Evolutionary conservation across 805 yeast genomes (phyloP), one percentile per base, ranked within the genome.

Genomic region (Candida michaelii): DNA sequence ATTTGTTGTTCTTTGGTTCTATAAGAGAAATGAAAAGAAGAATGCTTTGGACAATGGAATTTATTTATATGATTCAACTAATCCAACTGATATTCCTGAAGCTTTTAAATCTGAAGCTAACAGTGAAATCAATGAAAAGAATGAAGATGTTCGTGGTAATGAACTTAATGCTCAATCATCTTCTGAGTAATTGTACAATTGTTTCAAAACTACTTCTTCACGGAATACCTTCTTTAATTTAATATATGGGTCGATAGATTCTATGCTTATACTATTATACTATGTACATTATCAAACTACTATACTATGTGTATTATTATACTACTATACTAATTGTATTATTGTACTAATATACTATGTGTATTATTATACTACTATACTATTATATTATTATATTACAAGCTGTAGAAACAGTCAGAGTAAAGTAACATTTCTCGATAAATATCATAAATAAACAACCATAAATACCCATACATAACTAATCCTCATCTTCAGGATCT

Each of bases 1-100:
- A 3, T 59, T 74, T 38, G 74, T 74, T 12, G 81, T 77, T 8
- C 59, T 77, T 44, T 77, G 58, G 54, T 73, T 77, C 49, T 68
- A 68, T 54, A 67, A 66, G 49, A 53, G 50, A 13, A 57, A 64
- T 33, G 71, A 66, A 45, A 54, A 59, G 30, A 49, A 49, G 30
- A 54, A 54, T 36, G 69, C 71, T 12, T 51, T 52, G 38, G 65
- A 60, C 19, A 67, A 67, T 44, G 71, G 71, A 11, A 66, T 66
- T 40, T 54, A 64, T 9, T 47, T 66, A 30, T 66, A 50, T 44
- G 54, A 58, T 46, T 55, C 60, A 4, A n/a, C 42, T 15, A 47
- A 44, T 36, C 52, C 52, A 10, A 36, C 31, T 15, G 48, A 43
- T 27, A 24, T 48, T 17, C 54, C 54, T 10, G 43, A 33, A 29